A percentile compares a stretch with the other conserved stretches of the same genome.
These are phyloP conservation scores for Fusarium albidum DNA, from an alignment of 2,329 filamentous ascomycete species.

Conservation along the genomic window DNA sequence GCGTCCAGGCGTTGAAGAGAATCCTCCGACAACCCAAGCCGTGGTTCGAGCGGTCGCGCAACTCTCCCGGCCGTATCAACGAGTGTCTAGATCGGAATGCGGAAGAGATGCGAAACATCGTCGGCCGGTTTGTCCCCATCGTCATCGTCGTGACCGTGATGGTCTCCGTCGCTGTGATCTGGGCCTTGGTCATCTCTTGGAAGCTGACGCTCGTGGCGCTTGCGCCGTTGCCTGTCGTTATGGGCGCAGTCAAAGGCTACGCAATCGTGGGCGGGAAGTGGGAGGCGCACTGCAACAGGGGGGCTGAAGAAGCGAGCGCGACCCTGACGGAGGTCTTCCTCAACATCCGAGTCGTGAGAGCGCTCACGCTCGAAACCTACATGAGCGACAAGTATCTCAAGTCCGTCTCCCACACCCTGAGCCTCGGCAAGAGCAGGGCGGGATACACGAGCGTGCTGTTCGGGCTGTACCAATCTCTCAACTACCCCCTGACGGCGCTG, in stretches of 20 bases:
- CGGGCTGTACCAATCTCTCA: constrained; percentile 78
- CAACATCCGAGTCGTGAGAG: constrained; percentile 81
- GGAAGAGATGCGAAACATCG: constrained; percentile 86
- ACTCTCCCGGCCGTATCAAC: constrained; percentile 69
- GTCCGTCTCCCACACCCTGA: constrained; percentile 61
- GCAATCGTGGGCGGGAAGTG: constrained; percentile 72
- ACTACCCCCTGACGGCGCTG: constrained; percentile 76
- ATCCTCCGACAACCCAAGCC: constrained; percentile 78
- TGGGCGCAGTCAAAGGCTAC: constrained; percentile 71
- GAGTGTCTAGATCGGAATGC: constrained; percentile 81
- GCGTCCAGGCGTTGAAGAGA: constrained; percentile 70
- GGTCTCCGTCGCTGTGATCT: constrained; percentile 72
- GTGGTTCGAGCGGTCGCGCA: constrained; percentile 79
- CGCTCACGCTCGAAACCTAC: constrained; percentile 75
- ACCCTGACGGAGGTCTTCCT: constrained; percentile 76
- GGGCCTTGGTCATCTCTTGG: constrained; percentile 81
- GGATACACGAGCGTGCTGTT: constrained; percentile 74
- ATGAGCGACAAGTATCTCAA: constrained; percentile 71
- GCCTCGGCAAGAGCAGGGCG: constrained; percentile 71
- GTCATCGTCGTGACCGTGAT: constrained; percentile 73
- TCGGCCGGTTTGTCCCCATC: constrained; percentile 79
- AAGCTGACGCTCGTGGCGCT: constrained; percentile 81
- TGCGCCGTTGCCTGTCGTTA: constrained; percentile 72
- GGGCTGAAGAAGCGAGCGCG: constrained; percentile 65
- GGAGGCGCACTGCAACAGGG: constrained; percentile 74